Conservation (phyloP, 2,329 filamentous ascomycete species). For the Monascus ruber region DNA sequence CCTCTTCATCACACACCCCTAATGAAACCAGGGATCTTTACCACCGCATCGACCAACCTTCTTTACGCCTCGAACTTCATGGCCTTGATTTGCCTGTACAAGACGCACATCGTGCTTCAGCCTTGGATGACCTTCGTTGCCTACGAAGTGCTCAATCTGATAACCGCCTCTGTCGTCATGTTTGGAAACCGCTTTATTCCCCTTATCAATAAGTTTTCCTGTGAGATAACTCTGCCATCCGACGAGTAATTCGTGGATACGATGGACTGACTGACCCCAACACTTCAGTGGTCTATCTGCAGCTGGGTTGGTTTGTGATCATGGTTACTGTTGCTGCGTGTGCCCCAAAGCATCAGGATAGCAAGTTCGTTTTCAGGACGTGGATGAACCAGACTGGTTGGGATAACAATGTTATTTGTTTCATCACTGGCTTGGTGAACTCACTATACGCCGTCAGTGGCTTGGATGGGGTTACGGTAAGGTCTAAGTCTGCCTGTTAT, state of each 20-base stretch:
- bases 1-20: background rate
- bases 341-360: conserved; percentile 34
- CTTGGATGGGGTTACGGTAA: conserved; percentile 35
- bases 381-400: conserved; percentile 45
- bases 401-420: conserved; percentile 39
- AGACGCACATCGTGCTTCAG: conserved; percentile 29
- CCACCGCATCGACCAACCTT: conserved; percentile 34
- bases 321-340: conserved; percentile 39
- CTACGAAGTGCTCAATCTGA: conserved; percentile 28
- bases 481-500: background rate
- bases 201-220: conserved; percentile 34
- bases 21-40: conserved; percentile 29
- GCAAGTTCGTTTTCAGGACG: conserved; percentile 41
- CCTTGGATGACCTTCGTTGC: conserved; percentile 40
- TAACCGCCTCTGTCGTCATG: conserved; percentile 36
- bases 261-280: background rate
- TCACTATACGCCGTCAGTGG: conserved; percentile 38
- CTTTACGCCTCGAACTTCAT: conserved; percentile 34
- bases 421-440: conserved; percentile 42
- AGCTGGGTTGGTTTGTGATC: conserved; percentile 37
- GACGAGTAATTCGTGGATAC: too few relatives aligned
- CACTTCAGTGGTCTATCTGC: conserved; percentile 31
- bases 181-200: conserved; percentile 39
- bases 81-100: conserved; percentile 33
- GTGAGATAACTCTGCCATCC: conserved; percentile 7